Base-by-base conservation (phyloP, 2,329 filamentous ascomycete genomes). In the Bipolaris cookei region DNA sequence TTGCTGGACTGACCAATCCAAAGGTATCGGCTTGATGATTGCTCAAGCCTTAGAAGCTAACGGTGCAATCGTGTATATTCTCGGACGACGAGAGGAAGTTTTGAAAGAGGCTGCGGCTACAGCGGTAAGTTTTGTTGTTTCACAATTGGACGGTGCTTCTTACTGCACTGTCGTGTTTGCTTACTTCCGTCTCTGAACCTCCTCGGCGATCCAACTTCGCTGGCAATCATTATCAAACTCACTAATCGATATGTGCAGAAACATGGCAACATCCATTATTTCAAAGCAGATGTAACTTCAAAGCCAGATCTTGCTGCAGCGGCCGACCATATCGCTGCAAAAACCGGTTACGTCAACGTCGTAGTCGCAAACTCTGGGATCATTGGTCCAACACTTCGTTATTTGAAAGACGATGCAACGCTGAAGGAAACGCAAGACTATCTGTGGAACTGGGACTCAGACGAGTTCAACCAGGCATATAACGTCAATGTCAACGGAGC, bases 401-500 rank as follows among this genome's bases (percentile, higher is more conserved):
- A 39, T 1, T 42, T 66, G 20, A 41, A 54, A 3, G 51, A 51
- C 2, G 37, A 20, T 4, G 38, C 45, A 7, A 54, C 38, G 4
- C 28, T 61, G 3, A 44, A 21, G 13, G 55, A 61, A 30, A 32
- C 54, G 3, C 37, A 50, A 1, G 52, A 61, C 8, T 25, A 39
- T 28, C 23, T 61, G 10, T 63, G 58, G 51, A 52, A 61, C 10
- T 50, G 43, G 20, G 35, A 35, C 30, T 32, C 50, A 16, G 48
- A 55, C 4, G 54, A 61, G 10, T 64, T 67, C 25, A 78, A 72
- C 51, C 73, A 77, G 6, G 54, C 54, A 3, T 57, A 59, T 25
- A 38, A 51, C 2, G 37, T 65, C 7, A 80, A 80, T 30, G 67
- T 74, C 3, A 77, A 73, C 0, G 78, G 74, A 4, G 63, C 72